Evolutionary conservation across 2,329 filamentous ascomycete species (phyloP), one percentile per base, ranked within the genome.

Genomic region (Colletotrichum orbiculare): DNA sequence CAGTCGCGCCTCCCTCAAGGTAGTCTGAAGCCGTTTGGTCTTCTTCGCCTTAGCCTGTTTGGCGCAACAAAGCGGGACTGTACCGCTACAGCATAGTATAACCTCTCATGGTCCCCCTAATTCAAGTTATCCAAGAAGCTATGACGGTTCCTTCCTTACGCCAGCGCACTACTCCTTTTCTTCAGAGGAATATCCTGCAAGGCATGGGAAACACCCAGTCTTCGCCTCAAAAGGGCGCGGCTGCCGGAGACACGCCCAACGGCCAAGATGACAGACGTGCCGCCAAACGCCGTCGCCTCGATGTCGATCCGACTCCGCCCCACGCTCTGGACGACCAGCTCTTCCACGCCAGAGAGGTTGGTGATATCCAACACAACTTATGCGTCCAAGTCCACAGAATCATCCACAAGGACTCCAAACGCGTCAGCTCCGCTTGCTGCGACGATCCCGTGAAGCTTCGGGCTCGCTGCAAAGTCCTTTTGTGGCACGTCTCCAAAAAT

Each of bases 361-460:
- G 75, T 75, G 69, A 76, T 67, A 65, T 77, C 68, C 73, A 78
- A 42, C 79, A 79, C 48, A 77, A 79, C 6, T 75, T 88, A 57
- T 83, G 83, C 62, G 79, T 88, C 64, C 82, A 87, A 66, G 76
- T 87, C 37, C 76, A 85, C 71, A 85, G 82, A 69, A 77, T 87
- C 64, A 78, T 79, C 54, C 84, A 85, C 73, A 82, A 80, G 69
- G 80, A 84, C 63, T 60, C 61, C 5, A 62, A 46, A 39, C 56
- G 60, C 10, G 33, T 63, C 38, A 59, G 70, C 8, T 58, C 72
- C 6, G 73, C 78, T 33, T 74, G 75, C n/a, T 53, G 35, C 47
- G 58, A 63, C 10, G 53, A 66, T 57, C 46, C 54, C 41, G 67
- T 77, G n/a, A 78, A 76, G 56, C 69, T 72, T 33, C 77, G 73